Percentiles rank a stretch among this genome's conserved stretches.
These are phyloP conservation scores for Geotrichum macrosporum DNA, from an alignment of 1,139 yeast species.

Conservation along the genomic window DNA sequence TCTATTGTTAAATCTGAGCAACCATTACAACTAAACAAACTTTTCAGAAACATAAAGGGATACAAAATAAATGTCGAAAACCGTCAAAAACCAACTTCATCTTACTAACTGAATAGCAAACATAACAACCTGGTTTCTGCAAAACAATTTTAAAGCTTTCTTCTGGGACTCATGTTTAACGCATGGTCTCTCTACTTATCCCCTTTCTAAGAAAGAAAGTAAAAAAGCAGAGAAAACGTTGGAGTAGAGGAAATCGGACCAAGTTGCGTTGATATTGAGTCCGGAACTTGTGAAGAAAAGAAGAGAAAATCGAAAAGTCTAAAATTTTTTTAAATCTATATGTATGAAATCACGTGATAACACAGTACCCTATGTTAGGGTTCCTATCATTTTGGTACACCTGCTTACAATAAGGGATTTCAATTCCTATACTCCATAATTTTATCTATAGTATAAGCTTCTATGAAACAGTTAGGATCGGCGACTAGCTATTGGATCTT, in stretches of 20 bases:
- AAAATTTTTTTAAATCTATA: not conserved
- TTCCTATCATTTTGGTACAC: not conserved
- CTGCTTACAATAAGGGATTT: not conserved
- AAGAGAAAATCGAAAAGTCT: conserved; percentile 1
- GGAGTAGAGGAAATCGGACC: conserved; percentile 4
- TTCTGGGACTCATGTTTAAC: conserved; percentile 13
- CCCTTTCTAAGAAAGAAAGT: no score
- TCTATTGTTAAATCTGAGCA: no score
- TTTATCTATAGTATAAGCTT: no score
- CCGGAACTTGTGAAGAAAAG: conserved; percentile 7
- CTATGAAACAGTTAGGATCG: no score
- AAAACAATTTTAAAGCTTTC: not conserved
- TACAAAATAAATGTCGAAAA: conserved; percentile 9
- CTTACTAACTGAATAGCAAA: conserved; percentile 1
- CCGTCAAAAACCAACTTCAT: conserved; percentile 8
- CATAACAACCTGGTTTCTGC: conserved; percentile 3
- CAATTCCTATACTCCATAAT: not conserved
- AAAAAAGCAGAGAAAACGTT: no score
- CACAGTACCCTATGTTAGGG: not conserved
- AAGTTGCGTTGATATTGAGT: conserved; percentile 10
- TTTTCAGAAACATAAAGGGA: not conserved
- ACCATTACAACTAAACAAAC: not conserved
- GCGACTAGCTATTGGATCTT: no score
- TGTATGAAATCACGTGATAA: not conserved
- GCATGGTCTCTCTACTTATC: no score